These are phyloP conservation scores for Termitomyces sp. DNA, from an alignment of 768 basidiomycete species.

Conservation along the genomic window DNA sequence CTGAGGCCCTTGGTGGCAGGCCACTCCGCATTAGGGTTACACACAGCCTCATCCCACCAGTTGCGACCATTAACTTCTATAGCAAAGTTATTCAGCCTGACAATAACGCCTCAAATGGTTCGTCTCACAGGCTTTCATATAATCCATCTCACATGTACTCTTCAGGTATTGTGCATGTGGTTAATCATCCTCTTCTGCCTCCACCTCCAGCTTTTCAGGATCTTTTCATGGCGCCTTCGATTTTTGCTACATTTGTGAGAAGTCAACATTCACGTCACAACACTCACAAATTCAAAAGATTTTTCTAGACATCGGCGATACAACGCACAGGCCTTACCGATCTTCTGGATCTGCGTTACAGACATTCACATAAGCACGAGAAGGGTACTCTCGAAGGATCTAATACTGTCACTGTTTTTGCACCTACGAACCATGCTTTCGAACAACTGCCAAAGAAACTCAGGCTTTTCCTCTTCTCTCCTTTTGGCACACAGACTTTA, in stretches of 20 bases:
- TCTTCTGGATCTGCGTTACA: constrained; percentile 39
- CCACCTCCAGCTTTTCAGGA: constrained; percentile 46
- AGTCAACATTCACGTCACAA: constrained; percentile 1
- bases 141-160: background rate
- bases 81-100: constrained; percentile 36
- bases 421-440: constrained; percentile 46
- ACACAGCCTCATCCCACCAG: constrained; percentile 25
- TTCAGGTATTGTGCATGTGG: constrained; percentile 44
- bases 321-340: constrained; percentile 44
- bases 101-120: constrained; percentile 47
- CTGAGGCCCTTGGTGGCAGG: constrained; percentile 36
- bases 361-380: constrained; percentile 26
- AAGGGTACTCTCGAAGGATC: constrained; percentile 38
- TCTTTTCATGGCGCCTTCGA: constrained; percentile 32
- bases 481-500: constrained; percentile 44
- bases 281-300: too few relatives aligned
- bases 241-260: constrained; percentile 44
- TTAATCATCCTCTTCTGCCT: constrained; percentile 50
- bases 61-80: constrained; percentile 42
- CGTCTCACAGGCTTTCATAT: background rate
- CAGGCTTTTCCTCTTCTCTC: constrained; percentile 52
- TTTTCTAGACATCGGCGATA: constrained; percentile 44
- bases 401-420: constrained; percentile 47
- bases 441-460: constrained; percentile 43
- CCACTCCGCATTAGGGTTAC: constrained; percentile 39